Conservation (phyloP, 495 filamentous ascomycete genomes). For the Hypoxylon subgilvum region DNA sequence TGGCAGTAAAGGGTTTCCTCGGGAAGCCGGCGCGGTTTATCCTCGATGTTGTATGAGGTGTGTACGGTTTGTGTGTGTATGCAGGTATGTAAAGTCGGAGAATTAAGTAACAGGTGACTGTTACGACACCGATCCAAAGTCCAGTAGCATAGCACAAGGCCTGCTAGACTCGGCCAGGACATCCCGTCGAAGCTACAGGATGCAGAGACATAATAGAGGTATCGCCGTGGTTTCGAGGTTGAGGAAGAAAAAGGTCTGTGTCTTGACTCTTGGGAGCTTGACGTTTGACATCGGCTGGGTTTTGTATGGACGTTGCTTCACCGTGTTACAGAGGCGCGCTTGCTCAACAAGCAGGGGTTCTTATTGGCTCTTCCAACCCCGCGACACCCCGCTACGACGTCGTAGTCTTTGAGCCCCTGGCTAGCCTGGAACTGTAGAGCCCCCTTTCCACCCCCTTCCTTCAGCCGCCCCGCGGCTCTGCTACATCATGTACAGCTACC, state of each 20-base stretch:
- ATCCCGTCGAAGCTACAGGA: not conserved
- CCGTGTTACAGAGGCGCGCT: conserved; percentile 41
- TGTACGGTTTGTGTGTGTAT: too few relatives aligned
- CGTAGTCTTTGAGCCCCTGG: conserved; percentile 25
- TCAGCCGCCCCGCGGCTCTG: conserved; percentile 33
- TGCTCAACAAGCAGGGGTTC: conserved; percentile 25
- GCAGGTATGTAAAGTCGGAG: conserved; percentile 23
- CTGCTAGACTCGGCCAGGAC: conserved; percentile 1
- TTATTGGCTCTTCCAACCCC: conserved; percentile 27
- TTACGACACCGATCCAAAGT: conserved; percentile 8
- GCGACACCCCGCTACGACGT: conserved; percentile 26
- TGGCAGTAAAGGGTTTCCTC: conserved; percentile 12
- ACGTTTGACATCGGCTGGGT: conserved; percentile 40
- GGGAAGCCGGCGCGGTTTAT: conserved; percentile 1
- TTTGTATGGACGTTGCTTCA: conserved; percentile 42
- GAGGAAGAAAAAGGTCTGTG: conserved; percentile 33
- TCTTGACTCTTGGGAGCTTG: conserved; percentile 28
- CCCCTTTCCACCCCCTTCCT: conserved; percentile 23
- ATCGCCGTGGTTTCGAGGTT: conserved; percentile 19
- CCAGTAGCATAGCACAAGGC: not conserved
- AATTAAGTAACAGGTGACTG: conserved; percentile 27
- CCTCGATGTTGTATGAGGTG: conserved; percentile 1
- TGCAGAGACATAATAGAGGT: conserved; percentile 1
- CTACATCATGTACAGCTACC: conserved; percentile 16
- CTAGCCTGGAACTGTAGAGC: conserved; percentile 24